Conservation (phyloP, 208 protist genomes). For the Porcisia hertigi region DNA sequence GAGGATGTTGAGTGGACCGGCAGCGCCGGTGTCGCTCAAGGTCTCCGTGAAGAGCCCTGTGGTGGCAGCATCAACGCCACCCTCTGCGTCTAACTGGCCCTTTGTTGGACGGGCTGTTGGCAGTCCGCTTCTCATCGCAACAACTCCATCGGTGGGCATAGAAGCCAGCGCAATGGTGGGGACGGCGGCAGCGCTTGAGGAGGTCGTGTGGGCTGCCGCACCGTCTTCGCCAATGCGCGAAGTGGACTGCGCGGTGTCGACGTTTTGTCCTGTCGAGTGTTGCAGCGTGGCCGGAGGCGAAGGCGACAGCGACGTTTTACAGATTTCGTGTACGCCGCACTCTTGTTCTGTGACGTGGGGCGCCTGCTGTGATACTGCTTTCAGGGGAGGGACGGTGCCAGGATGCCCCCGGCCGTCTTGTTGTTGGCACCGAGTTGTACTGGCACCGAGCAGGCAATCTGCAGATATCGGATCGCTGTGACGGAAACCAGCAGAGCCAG, state of each 20-base stretch:
- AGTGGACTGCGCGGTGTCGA: not conserved
- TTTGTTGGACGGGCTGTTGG: not conserved
- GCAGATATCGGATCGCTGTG: not conserved
- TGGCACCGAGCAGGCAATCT: not conserved
- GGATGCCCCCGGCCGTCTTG: not conserved
- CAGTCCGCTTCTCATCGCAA: not conserved
- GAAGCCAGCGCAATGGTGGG: not conserved
- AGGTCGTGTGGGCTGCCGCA: not conserved
- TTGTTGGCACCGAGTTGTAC: too few relatives aligned
- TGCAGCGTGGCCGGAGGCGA: not conserved
- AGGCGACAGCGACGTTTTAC: not conserved
- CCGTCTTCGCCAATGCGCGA: not conserved
- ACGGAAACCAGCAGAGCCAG: not conserved
- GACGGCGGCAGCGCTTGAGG: not conserved
- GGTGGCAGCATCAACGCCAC: not conserved
- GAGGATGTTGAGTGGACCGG: not conserved
- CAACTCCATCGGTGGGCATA: not conserved
- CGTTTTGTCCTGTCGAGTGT: not conserved
- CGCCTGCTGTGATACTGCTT: not conserved
- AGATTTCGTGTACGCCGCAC: not conserved
- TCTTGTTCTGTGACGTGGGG: not conserved
- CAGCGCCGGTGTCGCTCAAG: not conserved
- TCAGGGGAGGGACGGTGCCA: not conserved
- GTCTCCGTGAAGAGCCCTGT: not conserved
- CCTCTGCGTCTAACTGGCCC: not conserved